These are phyloP conservation scores for Tetrapisispora namnaoensis DNA, from an alignment of 805 yeast species.

Conservation along the genomic window DNA sequence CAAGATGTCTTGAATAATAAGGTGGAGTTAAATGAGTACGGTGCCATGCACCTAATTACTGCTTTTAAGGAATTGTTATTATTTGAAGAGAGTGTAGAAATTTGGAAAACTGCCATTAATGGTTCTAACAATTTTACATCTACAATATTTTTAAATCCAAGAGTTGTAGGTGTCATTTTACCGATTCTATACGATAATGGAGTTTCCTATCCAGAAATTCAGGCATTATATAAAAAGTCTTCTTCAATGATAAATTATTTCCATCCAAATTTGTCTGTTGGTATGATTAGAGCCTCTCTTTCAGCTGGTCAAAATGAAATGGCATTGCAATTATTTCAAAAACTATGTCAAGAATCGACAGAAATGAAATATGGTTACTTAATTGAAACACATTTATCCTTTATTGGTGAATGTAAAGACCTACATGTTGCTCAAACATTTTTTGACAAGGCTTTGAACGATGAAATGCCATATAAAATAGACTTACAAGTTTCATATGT, in stretches of 20 bases:
- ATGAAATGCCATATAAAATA: constrained; percentile 59
- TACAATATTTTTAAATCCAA: constrained; percentile 43
- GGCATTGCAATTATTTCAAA: constrained; percentile 52
- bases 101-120: constrained; percentile 45
- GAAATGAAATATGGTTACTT: constrained; percentile 32
- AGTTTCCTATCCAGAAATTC: constrained; percentile 47
- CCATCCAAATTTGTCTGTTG: constrained; percentile 41
- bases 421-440: constrained; percentile 56
- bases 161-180: constrained; percentile 53
- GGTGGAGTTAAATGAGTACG: constrained; percentile 36
- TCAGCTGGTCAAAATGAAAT: constrained; percentile 48
- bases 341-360: constrained; percentile 33
- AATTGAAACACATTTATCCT: constrained; percentile 61
- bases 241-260: constrained; percentile 14
- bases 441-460: constrained; percentile 55
- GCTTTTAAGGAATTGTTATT: constrained; percentile 48
- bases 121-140: constrained; percentile 7
- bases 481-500: constrained; percentile 61
- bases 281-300: constrained; percentile 62
- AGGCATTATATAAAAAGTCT: constrained; percentile 40
- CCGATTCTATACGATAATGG: constrained; percentile 53
- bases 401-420: constrained; percentile 66
- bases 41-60: constrained; percentile 43
- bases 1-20: constrained; percentile 37
- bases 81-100: constrained; percentile 47